Base-by-base conservation (phyloP, 139 green algal species). In the Trebouxia sp. region DNA sequence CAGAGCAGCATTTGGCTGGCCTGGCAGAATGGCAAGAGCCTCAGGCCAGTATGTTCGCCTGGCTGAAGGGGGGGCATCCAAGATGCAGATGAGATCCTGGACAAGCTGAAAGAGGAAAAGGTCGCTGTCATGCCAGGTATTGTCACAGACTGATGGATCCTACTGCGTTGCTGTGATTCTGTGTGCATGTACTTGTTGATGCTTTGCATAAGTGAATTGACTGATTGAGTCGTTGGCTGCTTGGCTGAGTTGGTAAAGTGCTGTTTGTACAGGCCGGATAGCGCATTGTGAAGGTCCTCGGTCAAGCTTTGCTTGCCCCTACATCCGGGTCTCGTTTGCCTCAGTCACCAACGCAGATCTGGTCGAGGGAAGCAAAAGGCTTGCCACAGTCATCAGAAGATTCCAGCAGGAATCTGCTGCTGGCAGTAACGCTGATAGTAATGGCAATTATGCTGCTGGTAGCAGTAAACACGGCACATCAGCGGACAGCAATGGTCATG, bases 281-380 rank as follows among this genome's bases (percentile, higher is more conserved):
- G 47, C 62, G 17, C 78, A 83, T 38, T 67, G 62, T 10, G 22
- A 69, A 26, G 78, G 78, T 12, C 78, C 78, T 5, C 35, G 65
- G 43, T 45, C 78, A 0, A 35, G 6, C 5, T 45, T 74, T 51
- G 58, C 74, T 6, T 87, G 80, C 65, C 86, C 88, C 15, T 85
- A 79, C 55, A 58, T 89, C 38, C 81, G 88, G 26, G 50, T 90
- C 3, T 90, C 86, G 14, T 92, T 88, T 85, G 81, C 80, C n/a
- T 65, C 78, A 45, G 83, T 69, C 3, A 30, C 76, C 0, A 51
- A 82, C 24, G 76, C 65, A 12, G 51, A 86, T 32, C 38, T 92
- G 51, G 42, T 70, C 9, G 81, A 88, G 42, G 86, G 83, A n/a
- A 82, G 87, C 74, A 62, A 35, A 0, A 58, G 88, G 3, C 65